Evolutionary conservation across 768 basidiomycete species (phyloP), one percentile per base, ranked within the genome.

Genomic region (Phanerochaete sordida): DNA sequence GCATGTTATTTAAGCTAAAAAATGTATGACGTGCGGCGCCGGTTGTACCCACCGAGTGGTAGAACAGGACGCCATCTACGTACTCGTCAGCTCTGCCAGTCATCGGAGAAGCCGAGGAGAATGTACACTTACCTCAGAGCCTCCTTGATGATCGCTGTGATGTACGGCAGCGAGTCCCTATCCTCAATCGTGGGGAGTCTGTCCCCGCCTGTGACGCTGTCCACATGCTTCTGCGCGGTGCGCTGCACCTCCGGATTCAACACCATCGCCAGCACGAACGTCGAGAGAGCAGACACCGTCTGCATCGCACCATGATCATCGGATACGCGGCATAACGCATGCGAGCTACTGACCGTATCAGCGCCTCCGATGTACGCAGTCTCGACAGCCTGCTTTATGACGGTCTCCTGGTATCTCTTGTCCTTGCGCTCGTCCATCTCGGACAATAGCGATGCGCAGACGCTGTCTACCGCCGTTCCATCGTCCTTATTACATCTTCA

Each of bases 261-360:
- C 24, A 48, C 16, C 56, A 64, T 61, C 13, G 59, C 63, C 24
- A 58, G 16, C 16, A 61, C 15, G 51, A 64, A 64, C 5, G 46
- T 49, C 24, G n/a, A 2, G 2, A 57, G 35, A 39, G 56, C 19
- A 16, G 47, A 3, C 9, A 49, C 27, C 3, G 58, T 60, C 62
- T 63, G 39, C 8, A 43, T 4, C 11, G 8, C 39, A 19, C 8
- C 11, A 11, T 43, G 11, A 43, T 4, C 11, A 19, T 4, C 4
- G 8, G 11, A 43, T 12, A 19, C 11, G 8, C 8, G 7, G 39
- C 33, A 35, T 35, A 35, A 7, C 33, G 13, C 13, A 13, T 13
- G 19, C 19, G 19, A 43, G 7, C 39, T 43, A 19, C 39, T 19
- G 11, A 43, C 39, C 8, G 39, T 43, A 19, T 43, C 39, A 11